Conservation (phyloP, 2,329 filamentous ascomycete species). For the Coniochaeta hoffmannii region DNA sequence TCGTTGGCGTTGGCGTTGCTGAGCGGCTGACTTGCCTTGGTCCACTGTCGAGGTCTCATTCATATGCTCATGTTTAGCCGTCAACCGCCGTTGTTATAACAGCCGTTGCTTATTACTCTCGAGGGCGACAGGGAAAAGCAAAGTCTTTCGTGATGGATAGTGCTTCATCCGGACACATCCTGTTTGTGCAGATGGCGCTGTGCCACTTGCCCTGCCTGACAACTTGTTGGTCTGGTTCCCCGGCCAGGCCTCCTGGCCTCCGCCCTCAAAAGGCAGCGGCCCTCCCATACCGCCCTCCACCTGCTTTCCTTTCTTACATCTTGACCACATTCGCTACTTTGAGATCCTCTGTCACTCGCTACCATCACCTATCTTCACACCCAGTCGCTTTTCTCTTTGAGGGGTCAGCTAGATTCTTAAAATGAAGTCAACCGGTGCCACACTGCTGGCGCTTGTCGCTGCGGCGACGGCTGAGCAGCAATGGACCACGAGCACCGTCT, state of each 20-base stretch:
- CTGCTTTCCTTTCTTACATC: neutral
- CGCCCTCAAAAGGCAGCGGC: neutral
- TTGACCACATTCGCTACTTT: neutral
- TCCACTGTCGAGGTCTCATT: neutral
- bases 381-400: neutral
- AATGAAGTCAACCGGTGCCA: neutral
- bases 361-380: neutral
- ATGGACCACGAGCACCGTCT: constrained; percentile 36
- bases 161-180: neutral
- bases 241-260: too few relatives aligned
- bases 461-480: constrained; percentile 12
- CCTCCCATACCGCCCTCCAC: neutral
- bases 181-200: neutral
- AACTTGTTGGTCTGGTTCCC: too few relatives aligned
- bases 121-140: neutral
- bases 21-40: neutral
- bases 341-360: neutral
- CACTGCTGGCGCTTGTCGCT: neutral
- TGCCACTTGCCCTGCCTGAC: neutral
- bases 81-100: neutral
- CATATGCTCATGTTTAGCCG: neutral
- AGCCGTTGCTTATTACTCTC: neutral
- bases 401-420: neutral
- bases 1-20: too few relatives aligned
- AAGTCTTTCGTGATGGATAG: neutral